Base-by-base conservation (phyloP, 208 protist genomes). In the Trypanosoma melophagium region DNA sequence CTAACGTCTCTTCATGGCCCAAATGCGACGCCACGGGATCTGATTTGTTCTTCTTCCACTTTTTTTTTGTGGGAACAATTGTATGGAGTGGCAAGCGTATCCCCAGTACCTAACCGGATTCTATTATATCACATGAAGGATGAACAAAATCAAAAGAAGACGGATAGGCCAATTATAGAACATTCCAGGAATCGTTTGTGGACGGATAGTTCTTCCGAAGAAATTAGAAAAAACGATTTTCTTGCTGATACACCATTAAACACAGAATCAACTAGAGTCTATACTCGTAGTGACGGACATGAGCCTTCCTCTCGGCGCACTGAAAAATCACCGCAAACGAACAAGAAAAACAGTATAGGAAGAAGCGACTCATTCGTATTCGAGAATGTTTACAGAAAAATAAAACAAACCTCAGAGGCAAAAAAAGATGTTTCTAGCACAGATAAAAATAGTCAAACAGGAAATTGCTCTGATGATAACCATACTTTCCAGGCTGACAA, bases 51-150 rank as follows among this genome's bases (percentile, higher is more conserved):
- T 22, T 68, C 63, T 53, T 44, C 58, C 22, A 71, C 64, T 31
- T 87, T 85, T 75, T 63, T 63, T 0, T 53, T 90, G 50, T 90
- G 84, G 84, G 80, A 90, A 66, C 77, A 75, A 60, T 64, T 84
- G 17, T 85, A 84, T 66, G 59, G 76, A 19, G 44, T 74, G 28
- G 41, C 71, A 40, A 53, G 58, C 9, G 72, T 71, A 8, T 75
- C 80, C 13, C 67, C 77, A 42, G 81, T 75, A 2, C n/a, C 42
- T 7, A 63, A 66, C 21, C 70, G 35, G 41, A 60, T 76, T n/a
- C 44, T 2, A 7, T 40, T 76, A 2, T 71, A 76, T 49, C 60
- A 41, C 57, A 10, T 67, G 13, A 45, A 60, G 22, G 56, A 67
- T 13, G 10, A 41, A 31, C 31, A 53, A 68, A 16, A 25, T 28